Conservation (phyloP, 257 asterid species). For the Haberlea rhodopensis region DNA sequence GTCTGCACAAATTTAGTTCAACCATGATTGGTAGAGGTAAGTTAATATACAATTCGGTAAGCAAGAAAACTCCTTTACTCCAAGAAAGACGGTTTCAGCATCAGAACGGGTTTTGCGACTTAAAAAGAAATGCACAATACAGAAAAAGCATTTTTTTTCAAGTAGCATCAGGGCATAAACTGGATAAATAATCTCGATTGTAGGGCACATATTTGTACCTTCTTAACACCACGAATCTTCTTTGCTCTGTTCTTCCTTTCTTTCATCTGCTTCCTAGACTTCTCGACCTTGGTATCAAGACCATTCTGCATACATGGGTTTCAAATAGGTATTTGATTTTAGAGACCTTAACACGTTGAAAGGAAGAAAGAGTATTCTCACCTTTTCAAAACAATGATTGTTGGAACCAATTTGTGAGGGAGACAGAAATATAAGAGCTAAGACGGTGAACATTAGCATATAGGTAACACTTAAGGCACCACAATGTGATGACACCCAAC, state of each 20-base stretch:
- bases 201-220: conserved; percentile 46
- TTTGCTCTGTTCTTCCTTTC: conserved; percentile 82
- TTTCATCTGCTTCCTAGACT: conserved; percentile 84
- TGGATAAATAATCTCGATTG: too few species aligned
- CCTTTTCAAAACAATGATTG: neutral
- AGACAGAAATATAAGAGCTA: neutral
- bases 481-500: too few species aligned
- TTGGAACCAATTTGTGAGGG: neutral
- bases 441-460: neutral
- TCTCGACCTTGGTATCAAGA: conserved; percentile 79
- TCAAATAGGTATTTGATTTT: neutral
- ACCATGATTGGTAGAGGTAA: neutral
- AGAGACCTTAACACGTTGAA: too few species aligned
- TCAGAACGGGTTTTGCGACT: neutral
- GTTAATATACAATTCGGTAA: too few species aligned
- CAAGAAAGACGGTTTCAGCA: neutral
- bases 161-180: neutral
- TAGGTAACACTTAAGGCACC: too few species aligned
- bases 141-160: neutral
- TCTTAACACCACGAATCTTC: conserved; percentile 91
- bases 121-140: neutral
- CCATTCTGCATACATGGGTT: conserved; percentile 55
- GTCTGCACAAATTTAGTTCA: conserved; percentile 31
- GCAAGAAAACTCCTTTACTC: neutral
- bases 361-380: neutral